These are phyloP conservation scores for Suillus decipiens DNA, from an alignment of 768 basidiomycete genomes.

Conservation along the genomic window DNA sequence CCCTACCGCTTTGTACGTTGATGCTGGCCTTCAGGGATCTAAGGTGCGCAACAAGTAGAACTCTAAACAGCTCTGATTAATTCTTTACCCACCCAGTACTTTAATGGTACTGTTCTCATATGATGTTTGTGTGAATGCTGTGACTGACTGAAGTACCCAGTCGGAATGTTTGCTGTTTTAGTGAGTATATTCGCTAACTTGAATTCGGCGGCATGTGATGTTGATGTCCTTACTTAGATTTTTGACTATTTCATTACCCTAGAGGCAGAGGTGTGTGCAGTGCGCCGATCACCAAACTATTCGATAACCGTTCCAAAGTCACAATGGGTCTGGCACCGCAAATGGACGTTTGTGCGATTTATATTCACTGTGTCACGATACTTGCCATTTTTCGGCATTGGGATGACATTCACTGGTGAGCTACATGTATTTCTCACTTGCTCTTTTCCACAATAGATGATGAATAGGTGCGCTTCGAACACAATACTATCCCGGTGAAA, in stretches of 20 bases:
- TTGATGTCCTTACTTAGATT: background rate
- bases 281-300: background rate
- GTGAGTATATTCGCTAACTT: background rate
- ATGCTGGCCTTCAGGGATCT: background rate
- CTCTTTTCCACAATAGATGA: background rate
- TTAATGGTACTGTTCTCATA: background rate
- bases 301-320: background rate
- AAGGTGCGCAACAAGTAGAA: background rate
- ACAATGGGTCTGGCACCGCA: background rate
- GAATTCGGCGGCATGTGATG: background rate
- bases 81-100: background rate
- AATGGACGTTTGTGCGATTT: background rate
- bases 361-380: slow-evolving; percentile 1
- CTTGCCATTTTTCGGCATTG: slow-evolving; percentile 1
- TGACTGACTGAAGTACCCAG: background rate
- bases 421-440: background rate
- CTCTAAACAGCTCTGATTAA: background rate
- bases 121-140: background rate
- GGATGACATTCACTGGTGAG: background rate
- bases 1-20: background rate
- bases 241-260: background rate
- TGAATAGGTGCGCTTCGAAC: background rate
- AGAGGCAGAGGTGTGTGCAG: background rate
- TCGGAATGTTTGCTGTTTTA: background rate
- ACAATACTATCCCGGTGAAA: slow-evolving; percentile 7